phyloP scores from a whole-genome alignment of 306 rosid species.

The Quercus wislizeni region DNA sequence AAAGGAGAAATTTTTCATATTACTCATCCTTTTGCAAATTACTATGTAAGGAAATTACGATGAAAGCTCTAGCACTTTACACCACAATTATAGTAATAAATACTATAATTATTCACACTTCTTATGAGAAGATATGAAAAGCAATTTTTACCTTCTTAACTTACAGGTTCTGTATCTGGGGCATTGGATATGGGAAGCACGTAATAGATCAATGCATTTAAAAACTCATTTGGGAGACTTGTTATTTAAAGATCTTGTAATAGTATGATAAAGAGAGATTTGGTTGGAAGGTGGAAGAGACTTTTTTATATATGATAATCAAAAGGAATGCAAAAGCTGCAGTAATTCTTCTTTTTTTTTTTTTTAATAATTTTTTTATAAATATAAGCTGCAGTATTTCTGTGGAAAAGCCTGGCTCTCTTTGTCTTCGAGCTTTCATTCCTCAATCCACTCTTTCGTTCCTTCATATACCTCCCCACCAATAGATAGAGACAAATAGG shows the following conservation, averaged over 20 bases:
- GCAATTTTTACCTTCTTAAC: background rate
- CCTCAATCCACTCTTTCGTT: too few relatives aligned
- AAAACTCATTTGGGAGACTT: background rate
- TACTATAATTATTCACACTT: background rate
- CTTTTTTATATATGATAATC: too few relatives aligned
- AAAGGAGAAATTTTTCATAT: background rate
- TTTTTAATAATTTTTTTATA: too few relatives aligned
- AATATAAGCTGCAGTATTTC: too few relatives aligned
- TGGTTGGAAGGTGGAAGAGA: too few relatives aligned
- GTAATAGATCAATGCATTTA: background rate
- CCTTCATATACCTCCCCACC: too few relatives aligned
- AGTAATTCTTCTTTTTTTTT: too few relatives aligned
- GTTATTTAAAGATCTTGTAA: background rate
- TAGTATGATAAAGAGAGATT: background rate
- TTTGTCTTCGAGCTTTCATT: too few relatives aligned
- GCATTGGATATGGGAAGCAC: background rate
- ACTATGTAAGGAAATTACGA: background rate
- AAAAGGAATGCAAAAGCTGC: too few relatives aligned
- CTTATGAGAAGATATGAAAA: background rate
- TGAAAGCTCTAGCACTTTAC: background rate
- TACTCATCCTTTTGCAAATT: background rate
- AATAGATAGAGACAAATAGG: too few relatives aligned
- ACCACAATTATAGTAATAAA: background rate
- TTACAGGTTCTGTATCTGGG: background rate
- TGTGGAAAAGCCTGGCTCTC: too few relatives aligned